Evolutionary conservation across 228 moss, liverwort and hornwort genomes (phyloP).

Genomic region (Sphagnum fallax): DNA sequence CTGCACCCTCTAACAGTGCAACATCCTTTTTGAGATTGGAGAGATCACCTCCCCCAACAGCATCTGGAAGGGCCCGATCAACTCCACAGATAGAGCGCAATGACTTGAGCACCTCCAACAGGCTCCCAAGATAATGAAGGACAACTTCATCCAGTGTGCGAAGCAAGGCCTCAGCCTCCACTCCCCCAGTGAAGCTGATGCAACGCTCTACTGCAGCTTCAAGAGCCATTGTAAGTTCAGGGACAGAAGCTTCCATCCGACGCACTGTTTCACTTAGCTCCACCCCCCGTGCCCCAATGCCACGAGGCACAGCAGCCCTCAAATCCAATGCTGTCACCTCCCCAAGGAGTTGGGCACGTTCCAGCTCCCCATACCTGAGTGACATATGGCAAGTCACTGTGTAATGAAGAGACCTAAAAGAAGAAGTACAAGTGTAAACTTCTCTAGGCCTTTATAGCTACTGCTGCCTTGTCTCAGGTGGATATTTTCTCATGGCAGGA

Average conservation of each 20-base stretch:
- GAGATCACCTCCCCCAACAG: conserved; percentile 32
- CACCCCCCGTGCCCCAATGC: conserved; percentile 87
- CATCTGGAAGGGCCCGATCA: conserved; percentile 46
- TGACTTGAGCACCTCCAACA: conserved; percentile 83
- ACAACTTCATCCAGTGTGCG: conserved; percentile 89
- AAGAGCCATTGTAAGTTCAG: conserved; percentile 59
- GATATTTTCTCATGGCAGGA: too few species aligned
- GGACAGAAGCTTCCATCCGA: conserved; percentile 85
- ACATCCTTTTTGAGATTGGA: conserved; percentile 59
- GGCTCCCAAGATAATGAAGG: conserved; percentile 70
- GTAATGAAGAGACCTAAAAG: too few species aligned
- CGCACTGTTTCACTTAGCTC: conserved; percentile 98
- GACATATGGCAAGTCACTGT: background rate
- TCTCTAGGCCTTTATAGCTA: too few species aligned
- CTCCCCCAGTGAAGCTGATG: conserved; percentile 87
- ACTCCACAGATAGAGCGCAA: conserved; percentile 89
- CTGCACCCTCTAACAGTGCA: conserved; percentile 27
- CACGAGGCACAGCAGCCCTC: conserved; percentile 75
- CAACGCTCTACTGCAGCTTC: conserved; percentile 95
- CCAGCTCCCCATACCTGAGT: conserved; percentile 87
- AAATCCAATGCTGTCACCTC: conserved; percentile 69
- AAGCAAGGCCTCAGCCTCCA: conserved; percentile 80
- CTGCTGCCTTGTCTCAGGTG: too few species aligned
- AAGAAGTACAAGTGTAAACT: too few species aligned
- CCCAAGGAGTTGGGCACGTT: conserved; percentile 69